A percentile compares a stretch with the other conserved stretches of the same genome.
Evolutionary conservation across 1,284 basidiomycete species (phyloP).

Genomic region (Pseudomicrostroma phylloplanum): DNA sequence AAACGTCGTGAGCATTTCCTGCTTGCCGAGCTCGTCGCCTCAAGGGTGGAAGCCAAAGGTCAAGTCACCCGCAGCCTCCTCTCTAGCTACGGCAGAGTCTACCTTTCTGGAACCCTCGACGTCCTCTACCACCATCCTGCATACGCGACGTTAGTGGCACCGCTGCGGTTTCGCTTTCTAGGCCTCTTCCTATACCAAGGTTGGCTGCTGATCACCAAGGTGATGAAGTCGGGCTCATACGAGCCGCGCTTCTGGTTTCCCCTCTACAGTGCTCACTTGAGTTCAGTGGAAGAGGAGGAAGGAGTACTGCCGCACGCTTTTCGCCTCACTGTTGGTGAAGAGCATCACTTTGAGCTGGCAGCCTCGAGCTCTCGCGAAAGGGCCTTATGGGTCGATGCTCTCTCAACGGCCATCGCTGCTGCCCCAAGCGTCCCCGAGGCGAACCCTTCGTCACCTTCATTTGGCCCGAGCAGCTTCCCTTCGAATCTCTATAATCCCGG

Average conservation of each 20-base stretch:
- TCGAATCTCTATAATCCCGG: slow-evolving; percentile 22
- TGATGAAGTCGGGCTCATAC: slow-evolving; percentile 40
- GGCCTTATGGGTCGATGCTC: slow-evolving; percentile 37
- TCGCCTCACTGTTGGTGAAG: slow-evolving; percentile 33
- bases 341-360: slow-evolving; percentile 46
- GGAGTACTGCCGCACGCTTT: slow-evolving; percentile 36
- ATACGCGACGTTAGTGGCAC: slow-evolving; percentile 32
- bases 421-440: slow-evolving; percentile 10
- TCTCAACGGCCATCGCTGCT: slow-evolving; percentile 30
- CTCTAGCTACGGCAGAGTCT: slow-evolving; percentile 35
- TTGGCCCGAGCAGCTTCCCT: slow-evolving; percentile 28
- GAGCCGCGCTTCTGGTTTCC: slow-evolving; percentile 47
- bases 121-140: slow-evolving; percentile 43
- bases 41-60: slow-evolving; percentile 37
- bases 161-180: slow-evolving; percentile 47
- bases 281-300: background rate
- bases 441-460: slow-evolving; percentile 16
- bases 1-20: slow-evolving; percentile 36
- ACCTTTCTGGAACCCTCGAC: slow-evolving; percentile 43
- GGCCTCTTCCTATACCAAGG: slow-evolving; percentile 41
- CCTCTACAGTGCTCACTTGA: slow-evolving; percentile 20
- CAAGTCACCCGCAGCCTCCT: slow-evolving; percentile 28
- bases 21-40: slow-evolving; percentile 37
- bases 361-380: slow-evolving; percentile 40
- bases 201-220: slow-evolving; percentile 44